Base-by-base conservation (phyloP, 257 asterid species). In the Solanum rostratum region DNA sequence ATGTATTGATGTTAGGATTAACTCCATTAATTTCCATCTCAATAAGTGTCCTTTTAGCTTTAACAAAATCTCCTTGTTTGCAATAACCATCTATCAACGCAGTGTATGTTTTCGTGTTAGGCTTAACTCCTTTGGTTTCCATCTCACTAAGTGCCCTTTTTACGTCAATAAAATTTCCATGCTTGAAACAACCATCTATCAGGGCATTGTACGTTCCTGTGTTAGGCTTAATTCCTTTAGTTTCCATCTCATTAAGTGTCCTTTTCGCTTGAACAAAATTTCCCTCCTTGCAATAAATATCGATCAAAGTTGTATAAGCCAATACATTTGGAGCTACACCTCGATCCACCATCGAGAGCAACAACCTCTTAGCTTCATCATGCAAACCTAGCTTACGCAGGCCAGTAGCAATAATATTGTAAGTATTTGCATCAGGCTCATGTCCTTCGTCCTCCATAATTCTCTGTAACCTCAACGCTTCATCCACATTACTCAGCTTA, bases 401-500 rank as follows among this genome's bases (percentile, higher is more conserved):
- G 20, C 93, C 97, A 22, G 89, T 88, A 2, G 99, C 98, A 30
- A 95, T 88, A 9, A 89, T 91, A 87, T 76, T 94, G 81, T 89
- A 93, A 30, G 65, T 88, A 87, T 90, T 93, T 19, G 87, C 91
- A 84, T 96, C 98, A 5, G 93, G 83, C 80, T 91, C 88, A 37
- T 95, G 88, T 46, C 98, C 98, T 89, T 93, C 92, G 70, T 81
- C 87, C 87, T 91, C 97, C 99, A 95, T 95, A 45, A 93, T 37
- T 41, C 74, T 85, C 59, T 86, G 90, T 66, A 95, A 85, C 76
- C 87, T 88, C 91, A 88, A 22, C 30, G 96, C 99, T 87, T 93
- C 94, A 18, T 91, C 93, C 1, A 96, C 86, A 95, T 87, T 90
- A 69, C 98, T 97, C 57, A 82, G 85, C 92, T 91, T 96, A 81